These are phyloP conservation scores for Nemania diffusa DNA, from an alignment of 2,329 filamentous ascomycete species.

Conservation along the genomic window DNA sequence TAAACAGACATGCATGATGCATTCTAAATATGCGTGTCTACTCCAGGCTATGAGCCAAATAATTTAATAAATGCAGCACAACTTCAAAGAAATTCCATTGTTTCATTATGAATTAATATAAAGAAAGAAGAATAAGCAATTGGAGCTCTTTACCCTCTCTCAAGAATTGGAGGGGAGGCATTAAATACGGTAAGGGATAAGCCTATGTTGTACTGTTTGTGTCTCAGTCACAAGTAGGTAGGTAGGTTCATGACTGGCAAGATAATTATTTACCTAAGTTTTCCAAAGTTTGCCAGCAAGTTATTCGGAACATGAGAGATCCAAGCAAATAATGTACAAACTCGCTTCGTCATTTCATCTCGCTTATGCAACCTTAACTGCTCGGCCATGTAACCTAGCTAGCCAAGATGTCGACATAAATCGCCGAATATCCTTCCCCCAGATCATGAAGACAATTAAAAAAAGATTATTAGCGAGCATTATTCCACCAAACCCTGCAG, in stretches of 20 bases:
- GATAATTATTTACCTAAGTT: not conserved
- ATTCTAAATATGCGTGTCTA: not conserved
- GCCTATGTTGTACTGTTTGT: not conserved
- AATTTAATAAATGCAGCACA: not conserved
- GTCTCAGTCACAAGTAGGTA: not conserved
- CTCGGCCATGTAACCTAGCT: constrained; percentile 55
- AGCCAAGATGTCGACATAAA: constrained; percentile 59
- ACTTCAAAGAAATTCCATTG: not conserved
- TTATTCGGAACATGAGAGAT: not conserved
- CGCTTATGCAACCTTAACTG: not conserved
- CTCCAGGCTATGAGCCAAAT: not conserved
- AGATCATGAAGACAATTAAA: constrained; percentile 61
- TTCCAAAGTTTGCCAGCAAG: not conserved
- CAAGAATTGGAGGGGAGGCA: too few relatives aligned
- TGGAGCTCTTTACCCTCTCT: too few relatives aligned
- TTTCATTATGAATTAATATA: not conserved
- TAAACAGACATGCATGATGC: not conserved
- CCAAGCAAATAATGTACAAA: not conserved
- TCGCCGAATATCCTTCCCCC: constrained; percentile 60
- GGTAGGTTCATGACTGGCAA: not conserved
- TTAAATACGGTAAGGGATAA: too few relatives aligned
- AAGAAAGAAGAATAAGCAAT: too few relatives aligned
- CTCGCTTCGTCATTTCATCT: not conserved
- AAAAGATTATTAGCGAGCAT: constrained; percentile 61
- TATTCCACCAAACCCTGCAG: constrained; percentile 61